Conservation (phyloP, 208 protist genomes). For the Leishmania amazonensis region DNA sequence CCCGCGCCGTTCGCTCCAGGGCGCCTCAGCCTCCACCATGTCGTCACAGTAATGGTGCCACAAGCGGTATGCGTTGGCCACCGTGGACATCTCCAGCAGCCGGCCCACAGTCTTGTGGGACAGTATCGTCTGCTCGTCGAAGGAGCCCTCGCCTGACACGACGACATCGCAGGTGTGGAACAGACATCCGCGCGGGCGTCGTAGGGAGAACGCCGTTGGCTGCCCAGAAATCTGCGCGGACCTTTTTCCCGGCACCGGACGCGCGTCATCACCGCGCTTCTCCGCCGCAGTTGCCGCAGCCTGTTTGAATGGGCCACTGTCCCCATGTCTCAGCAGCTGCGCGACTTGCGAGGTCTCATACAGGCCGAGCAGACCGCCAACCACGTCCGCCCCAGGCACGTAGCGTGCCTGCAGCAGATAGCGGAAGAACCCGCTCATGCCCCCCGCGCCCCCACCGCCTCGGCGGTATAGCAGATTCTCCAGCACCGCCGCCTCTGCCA, state of each 20-base stretch:
- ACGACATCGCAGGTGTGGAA: slow-evolving; percentile 42
- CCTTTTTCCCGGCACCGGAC: neutral
- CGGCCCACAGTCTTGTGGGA: slow-evolving; percentile 75
- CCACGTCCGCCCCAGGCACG: slow-evolving; percentile 61
- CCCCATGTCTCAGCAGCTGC: neutral
- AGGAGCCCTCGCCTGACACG: slow-evolving; percentile 80
- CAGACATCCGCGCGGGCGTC: slow-evolving; percentile 28
- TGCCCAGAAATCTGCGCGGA: neutral
- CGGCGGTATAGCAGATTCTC: slow-evolving; percentile 37
- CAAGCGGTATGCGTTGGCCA: slow-evolving; percentile 52
- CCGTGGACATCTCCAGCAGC: slow-evolving; percentile 70
- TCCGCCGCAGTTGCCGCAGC: neutral
- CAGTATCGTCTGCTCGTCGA: slow-evolving; percentile 66
- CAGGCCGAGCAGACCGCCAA: slow-evolving; percentile 49
- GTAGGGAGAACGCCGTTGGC: neutral
- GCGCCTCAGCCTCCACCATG: neutral
- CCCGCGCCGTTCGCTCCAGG: neutral
- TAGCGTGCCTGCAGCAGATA: slow-evolving; percentile 53
- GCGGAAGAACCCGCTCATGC: slow-evolving; percentile 82
- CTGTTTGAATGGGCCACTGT: neutral
- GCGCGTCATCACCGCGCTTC: neutral
- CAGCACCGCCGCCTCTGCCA: slow-evolving; percentile 14
- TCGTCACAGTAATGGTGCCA: slow-evolving; percentile 12
- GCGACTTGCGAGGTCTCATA: slow-evolving; percentile 16
- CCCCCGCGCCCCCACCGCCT: slow-evolving; percentile 73